phyloP scores from a whole-genome alignment of 805 yeast species.

The Grigorovia yakushimaensis region DNA sequence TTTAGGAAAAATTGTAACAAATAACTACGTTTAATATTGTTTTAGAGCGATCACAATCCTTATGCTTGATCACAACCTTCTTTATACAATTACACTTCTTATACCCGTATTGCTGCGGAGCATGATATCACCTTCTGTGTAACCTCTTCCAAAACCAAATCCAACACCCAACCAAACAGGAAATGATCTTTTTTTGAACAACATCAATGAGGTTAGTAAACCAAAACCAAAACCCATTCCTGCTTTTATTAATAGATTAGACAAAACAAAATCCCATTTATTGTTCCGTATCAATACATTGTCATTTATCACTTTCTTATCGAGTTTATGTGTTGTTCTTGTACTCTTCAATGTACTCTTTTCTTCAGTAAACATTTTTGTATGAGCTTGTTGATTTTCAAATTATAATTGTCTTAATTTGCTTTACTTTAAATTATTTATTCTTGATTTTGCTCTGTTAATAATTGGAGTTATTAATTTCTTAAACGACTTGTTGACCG shows the following conservation, averaged over 20 bases:
- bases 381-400: too few species aligned
- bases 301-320: too few species aligned
- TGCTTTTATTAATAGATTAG: conserved; percentile 89
- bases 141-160: conserved; percentile 95
- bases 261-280: conserved; percentile 92
- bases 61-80: neutral
- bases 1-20: too few species aligned
- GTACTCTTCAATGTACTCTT: too few species aligned
- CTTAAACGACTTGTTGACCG: too few species aligned
- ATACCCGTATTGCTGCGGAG: conserved; percentile 78
- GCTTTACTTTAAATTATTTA: too few species aligned
- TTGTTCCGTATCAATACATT: conserved; percentile 55
- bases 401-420: too few species aligned
- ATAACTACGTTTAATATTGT: too few species aligned
- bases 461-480: too few species aligned
- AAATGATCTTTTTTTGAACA: conserved; percentile 90
- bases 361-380: too few species aligned
- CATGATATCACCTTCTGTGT: conserved; percentile 95
- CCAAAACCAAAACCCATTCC: conserved; percentile 97
- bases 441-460: too few species aligned
- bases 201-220: conserved; percentile 78
- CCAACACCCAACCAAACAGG: conserved; percentile 98
- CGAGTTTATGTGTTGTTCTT: neutral
- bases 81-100: conserved; percentile 60
- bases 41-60: neutral